Evolutionary conservation across 2,329 filamentous ascomycete genomes (phyloP).

Genomic region (Exophiala bonariae): DNA sequence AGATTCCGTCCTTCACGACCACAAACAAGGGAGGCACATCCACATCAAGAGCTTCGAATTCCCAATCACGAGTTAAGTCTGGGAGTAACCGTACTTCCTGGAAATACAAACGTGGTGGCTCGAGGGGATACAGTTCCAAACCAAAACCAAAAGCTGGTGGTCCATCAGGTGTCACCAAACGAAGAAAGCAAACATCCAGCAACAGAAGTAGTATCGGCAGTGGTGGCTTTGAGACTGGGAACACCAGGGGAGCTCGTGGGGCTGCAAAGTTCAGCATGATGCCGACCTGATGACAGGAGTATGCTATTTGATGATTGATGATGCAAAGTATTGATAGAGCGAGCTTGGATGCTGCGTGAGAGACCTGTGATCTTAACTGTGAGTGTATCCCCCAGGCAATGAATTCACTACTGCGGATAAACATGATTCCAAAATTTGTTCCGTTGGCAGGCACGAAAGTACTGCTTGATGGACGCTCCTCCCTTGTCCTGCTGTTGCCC

Average conservation of each 20-base stretch:
- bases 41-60: conserved; percentile 3
- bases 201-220: conserved; percentile 13
- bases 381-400: too few species aligned
- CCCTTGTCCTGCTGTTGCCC: too few species aligned
- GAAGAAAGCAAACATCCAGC: conserved; percentile 15
- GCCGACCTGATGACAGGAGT: neutral
- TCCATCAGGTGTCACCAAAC: conserved; percentile 8
- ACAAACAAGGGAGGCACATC: conserved; percentile 3
- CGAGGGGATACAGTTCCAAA: conserved; percentile 6
- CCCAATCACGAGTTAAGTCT: conserved; percentile 4
- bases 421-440: too few species aligned
- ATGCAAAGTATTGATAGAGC: neutral
- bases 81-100: conserved; percentile 8
- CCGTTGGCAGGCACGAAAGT: too few species aligned
- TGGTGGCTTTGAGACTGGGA: conserved; percentile 11
- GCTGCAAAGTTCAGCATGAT: conserved; percentile 37
- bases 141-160: conserved; percentile 9
- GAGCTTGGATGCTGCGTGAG: too few species aligned
- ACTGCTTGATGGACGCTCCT: too few species aligned
- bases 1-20: conserved; percentile 8
- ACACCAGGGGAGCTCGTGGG: conserved; percentile 10
- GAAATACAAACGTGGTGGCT: conserved; percentile 11
- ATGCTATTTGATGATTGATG: neutral
- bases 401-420: too few species aligned
- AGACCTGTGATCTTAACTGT: too few species aligned